phyloP scores from a whole-genome alignment of 306 rosid genomes.

The Cucurbita argyrosperma region DNA sequence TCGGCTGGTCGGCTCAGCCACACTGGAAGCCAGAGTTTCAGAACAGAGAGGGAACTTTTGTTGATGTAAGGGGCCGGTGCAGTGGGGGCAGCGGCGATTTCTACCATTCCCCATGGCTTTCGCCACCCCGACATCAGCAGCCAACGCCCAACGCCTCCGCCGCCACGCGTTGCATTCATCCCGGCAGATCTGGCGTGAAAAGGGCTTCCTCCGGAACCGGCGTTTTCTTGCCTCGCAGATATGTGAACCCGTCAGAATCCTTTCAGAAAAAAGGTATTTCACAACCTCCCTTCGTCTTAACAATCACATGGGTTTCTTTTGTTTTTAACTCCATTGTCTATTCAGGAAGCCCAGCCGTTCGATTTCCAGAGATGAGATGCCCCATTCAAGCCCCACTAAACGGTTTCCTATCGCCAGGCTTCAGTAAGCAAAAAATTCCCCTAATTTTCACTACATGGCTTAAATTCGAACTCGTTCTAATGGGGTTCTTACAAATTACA shows the following conservation, averaged over 20 bases:
- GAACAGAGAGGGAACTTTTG: constrained; percentile 15
- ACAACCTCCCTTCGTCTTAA: too few species aligned
- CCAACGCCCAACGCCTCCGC: constrained; percentile 12
- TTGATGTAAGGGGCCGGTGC: constrained; percentile 18
- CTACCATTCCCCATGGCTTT: constrained; percentile 30
- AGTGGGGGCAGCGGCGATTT: constrained; percentile 6
- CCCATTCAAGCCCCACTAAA: constrained; percentile 19
- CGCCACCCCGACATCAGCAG: constrained; percentile 15
- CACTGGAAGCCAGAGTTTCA: constrained; percentile 25
- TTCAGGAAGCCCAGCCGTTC: background rate
- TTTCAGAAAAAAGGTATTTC: constrained; percentile 38
- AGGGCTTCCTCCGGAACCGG: constrained; percentile 57
- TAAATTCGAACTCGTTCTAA: background rate
- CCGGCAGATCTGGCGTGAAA: constrained; percentile 26
- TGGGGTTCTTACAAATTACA: background rate
- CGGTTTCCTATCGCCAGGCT: constrained; percentile 13
- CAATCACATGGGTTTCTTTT: background rate
- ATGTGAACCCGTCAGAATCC: constrained; percentile 25
- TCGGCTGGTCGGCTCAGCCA: constrained; percentile 29
- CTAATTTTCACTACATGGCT: background rate
- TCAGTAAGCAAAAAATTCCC: constrained; percentile 17
- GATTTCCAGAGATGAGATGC: constrained; percentile 1
- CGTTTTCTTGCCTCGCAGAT: constrained; percentile 72
- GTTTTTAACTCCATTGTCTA: background rate
- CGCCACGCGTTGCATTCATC: constrained; percentile 11